Base-by-base conservation (phyloP, 805 yeast genomes). In the Cyberlindnera maclurae region DNA sequence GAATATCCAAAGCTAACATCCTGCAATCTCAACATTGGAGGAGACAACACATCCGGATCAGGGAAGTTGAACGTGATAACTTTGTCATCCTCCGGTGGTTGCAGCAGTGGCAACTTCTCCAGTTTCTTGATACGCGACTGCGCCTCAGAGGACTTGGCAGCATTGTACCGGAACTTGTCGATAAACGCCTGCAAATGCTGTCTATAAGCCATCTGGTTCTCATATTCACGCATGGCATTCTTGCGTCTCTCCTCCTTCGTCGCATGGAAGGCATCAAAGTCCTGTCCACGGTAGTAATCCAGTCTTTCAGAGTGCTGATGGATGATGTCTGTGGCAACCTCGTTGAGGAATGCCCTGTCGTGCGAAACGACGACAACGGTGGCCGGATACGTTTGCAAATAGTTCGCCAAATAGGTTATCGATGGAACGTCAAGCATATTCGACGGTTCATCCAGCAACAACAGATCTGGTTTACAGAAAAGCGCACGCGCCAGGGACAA, bases 341-440 rank as follows among this genome's bases (percentile, higher is more conserved):
- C 99, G 60, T 93, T 93, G 55, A 93, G 71, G 67, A 93, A 93
- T 31, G 96, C 87, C 57, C 98, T 80, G 63, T 93, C 99, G 70
- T 93, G 99, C 40, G 98, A 93, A 33, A 93, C 99, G 31, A 90
- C 95, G 47, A 93, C 68, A 3, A 93, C 93, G 0, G 98, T 93
- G 1, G 96, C 76, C 39, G 95, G 89, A 59, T 93, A 93, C 7
- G 85, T 71, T 58, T 86, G 95, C 51, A 93, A 67, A 59, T 93
- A 93, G 50, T 84, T 78, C 10, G 97, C 90, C 57, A 93, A 71
- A 60, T 79, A 93, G 2, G 97, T 90, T 59, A 93, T 86, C 39
- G 97, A 89, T 22, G 98, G 99, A 62, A 93, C 96, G 77, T 93
- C 99, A 95, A 93, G 84, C 96, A 89, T 93, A 81, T 93, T 93